Evolutionary conservation across 768 basidiomycete genomes (phyloP), one percentile per base, ranked within the genome.

Genomic region (Mrakia frigida): DNA sequence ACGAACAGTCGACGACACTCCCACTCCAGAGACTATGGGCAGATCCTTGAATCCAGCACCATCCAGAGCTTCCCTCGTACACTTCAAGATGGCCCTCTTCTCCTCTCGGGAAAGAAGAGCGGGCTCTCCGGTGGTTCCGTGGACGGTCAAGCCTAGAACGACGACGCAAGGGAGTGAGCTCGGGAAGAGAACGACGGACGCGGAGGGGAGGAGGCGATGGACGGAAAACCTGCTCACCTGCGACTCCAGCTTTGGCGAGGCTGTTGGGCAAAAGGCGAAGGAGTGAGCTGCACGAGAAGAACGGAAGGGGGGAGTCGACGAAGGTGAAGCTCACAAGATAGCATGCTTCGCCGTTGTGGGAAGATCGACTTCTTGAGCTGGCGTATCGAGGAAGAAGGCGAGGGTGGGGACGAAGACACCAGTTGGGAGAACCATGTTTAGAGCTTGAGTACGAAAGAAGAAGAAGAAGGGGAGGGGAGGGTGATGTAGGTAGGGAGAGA

Each of bases 61-160:
- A 46, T 77, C 78, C 21, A 79, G 70, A 11, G 76, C 73, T 7
- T 77, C 61, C n/a, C 76, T 31, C 5, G 75, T 76, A 2, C 76
- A 61, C 59, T 70, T 79, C 25, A 79, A 31, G 10, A 76, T 37
- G 31, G 53, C 56, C 4, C 60, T 14, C 10, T 70, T 46, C 50
- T 76, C 76, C 23, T 46, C 37, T 14, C 70, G 70, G 43, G 60
- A 65, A 14, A 77, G 76, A n/a, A 70, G 70, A 18, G 43, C 41
- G 21, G 70, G 76, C 46, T 77, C 76, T 33, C 76, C 70, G 9
- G 71, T 50, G 7, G 70, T 73, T 10, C 70, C 71, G 35, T 73
- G 75, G 1, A 70, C 56, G 4, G 68, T 61, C 9, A 77, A 16
- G 11, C 76, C n/a, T n/a, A n/a, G n/a, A n/a, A n/a, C n/a, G n/a